phyloP scores from a whole-genome alignment of 495 filamentous ascomycete genomes.

The Hypoxylon perforatum region DNA sequence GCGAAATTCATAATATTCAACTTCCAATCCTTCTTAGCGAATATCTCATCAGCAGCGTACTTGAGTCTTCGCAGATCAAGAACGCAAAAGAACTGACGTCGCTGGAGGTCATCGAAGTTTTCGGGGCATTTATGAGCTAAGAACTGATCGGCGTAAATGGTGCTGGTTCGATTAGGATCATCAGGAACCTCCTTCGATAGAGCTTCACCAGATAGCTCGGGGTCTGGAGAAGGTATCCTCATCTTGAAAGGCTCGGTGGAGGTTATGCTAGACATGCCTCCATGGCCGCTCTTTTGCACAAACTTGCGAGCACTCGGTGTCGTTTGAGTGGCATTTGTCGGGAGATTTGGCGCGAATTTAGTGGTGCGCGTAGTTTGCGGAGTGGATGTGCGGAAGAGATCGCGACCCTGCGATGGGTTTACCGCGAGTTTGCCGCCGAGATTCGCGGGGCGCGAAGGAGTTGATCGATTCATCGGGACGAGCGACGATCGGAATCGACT shows the following conservation, averaged over 20 bases:
- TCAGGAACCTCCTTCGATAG: conserved; percentile 57
- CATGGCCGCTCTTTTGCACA: conserved; percentile 38
- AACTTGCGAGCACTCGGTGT: conserved; percentile 41
- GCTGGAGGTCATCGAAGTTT: conserved; percentile 59
- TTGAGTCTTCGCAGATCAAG: conserved; percentile 64
- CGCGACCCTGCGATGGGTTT: conserved; percentile 29
- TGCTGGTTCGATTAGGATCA: conserved; percentile 51
- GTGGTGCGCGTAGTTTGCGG: conserved; percentile 42
- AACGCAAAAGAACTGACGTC: conserved; percentile 64
- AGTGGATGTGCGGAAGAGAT: conserved; percentile 55
- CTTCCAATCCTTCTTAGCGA: conserved; percentile 64
- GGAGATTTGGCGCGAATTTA: conserved; percentile 52
- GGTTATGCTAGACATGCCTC: conserved; percentile 49
- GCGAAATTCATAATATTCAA: conserved; percentile 63
- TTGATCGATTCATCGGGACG: conserved; percentile 38
- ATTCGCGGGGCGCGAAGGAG: conserved; percentile 27
- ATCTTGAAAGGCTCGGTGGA: conserved; percentile 59
- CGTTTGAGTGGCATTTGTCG: conserved; percentile 33
- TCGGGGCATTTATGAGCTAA: conserved; percentile 59
- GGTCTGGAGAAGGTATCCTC: conserved; percentile 58
- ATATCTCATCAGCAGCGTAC: conserved; percentile 63
- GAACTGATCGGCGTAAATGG: conserved; percentile 63
- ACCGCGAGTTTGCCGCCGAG: conserved; percentile 26
- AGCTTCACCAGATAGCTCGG: conserved; percentile 58
- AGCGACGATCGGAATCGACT: conserved; percentile 47